Evolutionary conservation across 1,139 yeast species (phyloP).

Genomic region (Suhomyces choctaworum): DNA sequence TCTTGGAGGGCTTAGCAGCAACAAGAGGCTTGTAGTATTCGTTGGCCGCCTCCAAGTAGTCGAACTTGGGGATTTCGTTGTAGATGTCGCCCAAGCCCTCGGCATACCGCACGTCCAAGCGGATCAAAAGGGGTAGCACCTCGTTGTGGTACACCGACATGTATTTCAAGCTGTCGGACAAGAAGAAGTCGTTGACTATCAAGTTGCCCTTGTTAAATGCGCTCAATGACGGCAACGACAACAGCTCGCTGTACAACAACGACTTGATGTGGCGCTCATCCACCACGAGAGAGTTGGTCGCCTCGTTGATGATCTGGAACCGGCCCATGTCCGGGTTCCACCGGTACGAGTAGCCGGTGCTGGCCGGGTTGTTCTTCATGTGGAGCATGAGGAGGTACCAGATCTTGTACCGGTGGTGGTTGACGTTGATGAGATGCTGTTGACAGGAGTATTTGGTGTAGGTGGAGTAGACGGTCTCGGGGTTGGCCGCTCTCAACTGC

Average conservation of each 20-base stretch:
- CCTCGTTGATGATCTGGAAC: conserved; percentile 34
- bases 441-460: conserved; percentile 45
- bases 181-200: conserved; percentile 40
- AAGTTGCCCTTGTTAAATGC: conserved; percentile 37
- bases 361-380: conserved; percentile 22
- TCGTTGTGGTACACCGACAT: conserved; percentile 45
- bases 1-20: conserved; percentile 22
- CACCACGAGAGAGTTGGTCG: conserved; percentile 26
- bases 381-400: conserved; percentile 39
- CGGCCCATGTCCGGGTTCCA: conserved; percentile 43
- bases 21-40: conserved; percentile 33
- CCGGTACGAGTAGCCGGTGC: conserved; percentile 31
- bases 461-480: conserved; percentile 44
- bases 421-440: conserved; percentile 40
- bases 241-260: conserved; percentile 33
- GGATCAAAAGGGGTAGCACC: conserved; percentile 34
- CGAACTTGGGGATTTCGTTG: conserved; percentile 35
- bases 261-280: conserved; percentile 38
- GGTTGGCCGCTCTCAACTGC: conserved; percentile 39
- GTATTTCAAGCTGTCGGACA: conserved; percentile 37
- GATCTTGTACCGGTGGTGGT: conserved; percentile 39
- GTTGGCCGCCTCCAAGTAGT: conserved; percentile 32
- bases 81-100: conserved; percentile 36
- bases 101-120: conserved; percentile 30
- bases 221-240: conserved; percentile 34